A percentile compares a stretch with the other conserved stretches of the same genome.
Evolutionary conservation across 192 early-diverging fungal genomes (phyloP).

Genomic region (Podila horticola): DNA sequence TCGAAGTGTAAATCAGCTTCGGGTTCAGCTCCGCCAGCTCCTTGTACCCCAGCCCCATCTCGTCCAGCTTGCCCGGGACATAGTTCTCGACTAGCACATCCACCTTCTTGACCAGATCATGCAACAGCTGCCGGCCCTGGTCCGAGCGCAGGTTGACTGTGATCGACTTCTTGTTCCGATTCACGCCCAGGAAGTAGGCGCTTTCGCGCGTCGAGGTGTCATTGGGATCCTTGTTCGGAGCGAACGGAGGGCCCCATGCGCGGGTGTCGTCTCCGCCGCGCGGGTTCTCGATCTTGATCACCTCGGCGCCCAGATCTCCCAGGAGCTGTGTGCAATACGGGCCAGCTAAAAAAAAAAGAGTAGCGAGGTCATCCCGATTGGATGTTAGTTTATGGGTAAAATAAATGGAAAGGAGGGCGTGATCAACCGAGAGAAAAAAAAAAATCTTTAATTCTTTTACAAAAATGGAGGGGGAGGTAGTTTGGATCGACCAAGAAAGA

Average conservation of each 20-base stretch:
- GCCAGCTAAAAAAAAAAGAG: conserved; percentile 60
- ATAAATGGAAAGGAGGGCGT: too few relatives aligned
- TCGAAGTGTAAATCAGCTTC: conserved; percentile 83
- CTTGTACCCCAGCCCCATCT: conserved; percentile 79
- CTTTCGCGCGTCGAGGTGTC: conserved; percentile 59
- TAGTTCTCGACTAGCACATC: conserved; percentile 94
- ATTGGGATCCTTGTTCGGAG: conserved; percentile 28
- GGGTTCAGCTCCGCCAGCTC: conserved; percentile 74
- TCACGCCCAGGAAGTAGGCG: conserved; percentile 90
- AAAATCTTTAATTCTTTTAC: background rate
- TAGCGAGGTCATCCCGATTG: too few relatives aligned
- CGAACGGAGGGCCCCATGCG: conserved; percentile 78
- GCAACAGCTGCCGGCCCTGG: conserved; percentile 69
- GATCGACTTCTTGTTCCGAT: conserved; percentile 92
- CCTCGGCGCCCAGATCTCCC: conserved; percentile 82
- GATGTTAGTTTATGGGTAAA: too few relatives aligned
- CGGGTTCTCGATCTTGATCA: conserved; percentile 91
- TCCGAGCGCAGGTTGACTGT: conserved; percentile 81
- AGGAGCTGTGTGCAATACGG: conserved; percentile 82
- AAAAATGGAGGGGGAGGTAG: background rate
- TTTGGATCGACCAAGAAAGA: background rate
- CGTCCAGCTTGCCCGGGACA: conserved; percentile 86
- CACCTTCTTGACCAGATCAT: conserved; percentile 67
- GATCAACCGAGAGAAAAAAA: too few relatives aligned
- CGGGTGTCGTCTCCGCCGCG: conserved; percentile 87